phyloP scores from a whole-genome alignment of 2,329 filamentous ascomycete species.

The Aspergillus chevalieri region DNA sequence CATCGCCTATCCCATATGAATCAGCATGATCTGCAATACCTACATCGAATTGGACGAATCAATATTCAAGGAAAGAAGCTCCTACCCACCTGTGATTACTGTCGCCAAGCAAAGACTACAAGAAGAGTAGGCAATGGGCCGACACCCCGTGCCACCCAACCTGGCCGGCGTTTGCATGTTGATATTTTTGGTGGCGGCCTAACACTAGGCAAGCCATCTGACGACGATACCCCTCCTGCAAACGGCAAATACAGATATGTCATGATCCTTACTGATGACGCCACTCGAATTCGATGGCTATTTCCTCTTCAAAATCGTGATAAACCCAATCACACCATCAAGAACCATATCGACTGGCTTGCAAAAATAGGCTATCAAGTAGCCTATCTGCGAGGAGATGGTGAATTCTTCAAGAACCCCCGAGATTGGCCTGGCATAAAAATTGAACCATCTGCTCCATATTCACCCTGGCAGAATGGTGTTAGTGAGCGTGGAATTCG shows the following conservation, averaged over 20 bases:
- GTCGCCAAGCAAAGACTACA: neutral
- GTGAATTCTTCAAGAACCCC: neutral
- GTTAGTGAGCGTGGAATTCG: neutral
- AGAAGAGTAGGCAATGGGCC: neutral
- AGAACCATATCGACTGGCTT: neutral
- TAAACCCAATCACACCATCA: neutral
- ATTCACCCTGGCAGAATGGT: neutral
- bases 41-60: neutral
- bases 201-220: neutral
- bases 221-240: neutral
- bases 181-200: neutral
- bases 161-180: neutral
- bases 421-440: neutral
- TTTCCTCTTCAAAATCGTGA: neutral
- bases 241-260: neutral
- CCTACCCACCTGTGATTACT: neutral
- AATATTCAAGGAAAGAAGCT: neutral
- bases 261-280: neutral
- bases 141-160: neutral
- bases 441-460: neutral
- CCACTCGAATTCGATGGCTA: neutral
- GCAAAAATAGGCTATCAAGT: neutral
- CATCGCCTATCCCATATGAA: neutral
- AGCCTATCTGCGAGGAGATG: neutral
- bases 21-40: neutral